Conservation (phyloP, 1,284 basidiomycete genomes). For the Rhodotorula sp. region DNA sequence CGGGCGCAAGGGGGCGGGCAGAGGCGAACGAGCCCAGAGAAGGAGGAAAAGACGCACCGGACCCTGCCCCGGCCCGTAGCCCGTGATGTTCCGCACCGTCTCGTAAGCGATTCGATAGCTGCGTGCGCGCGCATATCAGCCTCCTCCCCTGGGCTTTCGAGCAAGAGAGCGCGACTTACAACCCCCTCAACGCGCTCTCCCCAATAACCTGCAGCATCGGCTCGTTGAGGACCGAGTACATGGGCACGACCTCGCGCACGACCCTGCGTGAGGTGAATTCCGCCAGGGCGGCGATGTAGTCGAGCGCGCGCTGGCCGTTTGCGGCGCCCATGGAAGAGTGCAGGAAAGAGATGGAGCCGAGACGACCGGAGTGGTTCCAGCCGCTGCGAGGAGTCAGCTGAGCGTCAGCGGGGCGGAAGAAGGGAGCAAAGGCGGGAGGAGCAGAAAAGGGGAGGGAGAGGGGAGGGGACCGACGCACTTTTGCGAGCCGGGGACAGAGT, state of each 20-base stretch:
- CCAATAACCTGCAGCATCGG: constrained; percentile 40
- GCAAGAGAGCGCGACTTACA: constrained; percentile 13
- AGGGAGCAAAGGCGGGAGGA: not conserved
- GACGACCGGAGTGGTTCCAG: constrained; percentile 59
- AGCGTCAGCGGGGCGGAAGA: not conserved
- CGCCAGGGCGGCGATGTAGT: constrained; percentile 45
- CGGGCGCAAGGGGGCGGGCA: not conserved
- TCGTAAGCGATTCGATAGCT: constrained; percentile 45
- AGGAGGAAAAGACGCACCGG: constrained; percentile 13
- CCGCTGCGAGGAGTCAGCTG: constrained; percentile 49
- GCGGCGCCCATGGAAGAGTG: constrained; percentile 65
- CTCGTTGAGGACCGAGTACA: constrained; percentile 47
- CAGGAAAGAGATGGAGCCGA: constrained; percentile 63
- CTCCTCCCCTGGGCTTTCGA: not conserved
- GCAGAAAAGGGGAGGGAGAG: not conserved
- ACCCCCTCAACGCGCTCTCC: constrained; percentile 14
- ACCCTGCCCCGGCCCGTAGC: constrained; percentile 39
- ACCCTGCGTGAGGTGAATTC: constrained; percentile 40
- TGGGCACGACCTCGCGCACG: constrained; percentile 44
- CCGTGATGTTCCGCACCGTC: constrained; percentile 65
- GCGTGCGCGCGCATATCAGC: not conserved
- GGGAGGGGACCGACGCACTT: constrained; percentile 33
- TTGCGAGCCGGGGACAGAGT: constrained; percentile 73
- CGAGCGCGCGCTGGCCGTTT: constrained; percentile 49
- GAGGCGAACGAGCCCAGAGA: no score